Evolutionary conservation across 1,284 basidiomycete species (phyloP).

Genomic region (Peniophora sp.): DNA sequence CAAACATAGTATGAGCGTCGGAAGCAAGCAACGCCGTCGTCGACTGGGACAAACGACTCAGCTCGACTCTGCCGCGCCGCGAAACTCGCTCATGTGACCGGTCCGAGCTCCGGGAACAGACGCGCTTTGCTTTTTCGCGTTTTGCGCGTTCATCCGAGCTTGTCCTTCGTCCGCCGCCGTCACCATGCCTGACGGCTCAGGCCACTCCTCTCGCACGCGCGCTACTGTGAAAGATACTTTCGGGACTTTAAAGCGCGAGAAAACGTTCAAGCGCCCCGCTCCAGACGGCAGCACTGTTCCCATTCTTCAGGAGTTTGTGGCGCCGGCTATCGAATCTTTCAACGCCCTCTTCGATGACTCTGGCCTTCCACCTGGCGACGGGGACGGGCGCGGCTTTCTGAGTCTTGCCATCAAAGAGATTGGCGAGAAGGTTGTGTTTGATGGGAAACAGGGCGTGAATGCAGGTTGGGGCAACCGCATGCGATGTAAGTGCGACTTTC

Average conservation of each 20-base stretch:
- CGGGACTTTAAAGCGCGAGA: constrained; percentile 80
- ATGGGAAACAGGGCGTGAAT: constrained; percentile 60
- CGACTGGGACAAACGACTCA: not conserved
- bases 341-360: constrained; percentile 92
- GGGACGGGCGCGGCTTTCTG: constrained; percentile 75
- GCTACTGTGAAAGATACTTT: constrained; percentile 60
- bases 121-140: not conserved
- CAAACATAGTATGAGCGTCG: constrained; percentile 41
- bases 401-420: constrained; percentile 80
- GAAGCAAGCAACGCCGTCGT: constrained; percentile 1
- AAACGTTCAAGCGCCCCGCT: constrained; percentile 75
- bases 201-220: no score
- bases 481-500: constrained; percentile 52
- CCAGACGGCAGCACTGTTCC: constrained; percentile 64
- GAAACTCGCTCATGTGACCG: no score
- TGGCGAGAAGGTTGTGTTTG: constrained; percentile 87
- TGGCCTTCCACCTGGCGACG: constrained; percentile 61
- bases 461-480: constrained; percentile 74
- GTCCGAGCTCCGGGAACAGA: no score
- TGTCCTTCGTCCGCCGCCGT: not conserved
- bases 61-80: no score
- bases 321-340: constrained; percentile 94
- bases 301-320: constrained; percentile 89
- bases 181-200: constrained; percentile 29
- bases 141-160: no score